phyloP scores from a whole-genome alignment of 1,139 yeast genomes.

The Yamadazyma spencermartinsiae region DNA sequence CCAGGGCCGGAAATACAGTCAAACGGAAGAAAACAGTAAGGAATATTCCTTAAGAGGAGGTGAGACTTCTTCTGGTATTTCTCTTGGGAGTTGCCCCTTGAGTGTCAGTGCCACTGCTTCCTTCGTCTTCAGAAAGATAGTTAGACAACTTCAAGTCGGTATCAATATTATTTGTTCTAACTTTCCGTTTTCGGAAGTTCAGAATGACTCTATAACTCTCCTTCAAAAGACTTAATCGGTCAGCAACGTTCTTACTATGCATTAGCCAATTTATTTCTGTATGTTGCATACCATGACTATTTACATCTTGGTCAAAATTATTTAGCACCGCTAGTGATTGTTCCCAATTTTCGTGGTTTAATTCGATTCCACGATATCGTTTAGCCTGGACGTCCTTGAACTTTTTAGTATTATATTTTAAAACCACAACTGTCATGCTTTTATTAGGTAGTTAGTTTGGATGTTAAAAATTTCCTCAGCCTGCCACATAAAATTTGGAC shows the following conservation, averaged over 20 bases:
- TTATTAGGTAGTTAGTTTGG: not conserved
- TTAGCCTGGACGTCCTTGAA: constrained; percentile 2
- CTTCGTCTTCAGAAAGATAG: constrained; percentile 19
- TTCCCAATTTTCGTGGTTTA: constrained; percentile 8
- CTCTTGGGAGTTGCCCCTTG: constrained; percentile 11
- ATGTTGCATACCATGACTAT: not conserved
- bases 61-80: constrained; percentile 6
- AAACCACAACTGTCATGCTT: constrained; percentile 12
- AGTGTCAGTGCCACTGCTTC: constrained; percentile 18
- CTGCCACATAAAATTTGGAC: not conserved
- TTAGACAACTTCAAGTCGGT: not conserved
- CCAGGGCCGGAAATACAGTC: too few relatives aligned
- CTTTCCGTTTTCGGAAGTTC: constrained; percentile 21
- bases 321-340: constrained; percentile 8
- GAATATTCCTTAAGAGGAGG: not conserved
- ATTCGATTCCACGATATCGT: not conserved
- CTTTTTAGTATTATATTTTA: constrained; percentile 16
- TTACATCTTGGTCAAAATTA: constrained; percentile 4
- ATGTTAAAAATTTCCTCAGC: not conserved
- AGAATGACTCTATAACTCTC: constrained; percentile 32
- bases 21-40: not conserved
- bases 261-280: constrained; percentile 24
- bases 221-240: constrained; percentile 29
- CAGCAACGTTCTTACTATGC: constrained; percentile 26
- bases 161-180: constrained; percentile 7